phyloP scores from a whole-genome alignment of 257 asterid species.

The Anisodus acutangulus region DNA sequence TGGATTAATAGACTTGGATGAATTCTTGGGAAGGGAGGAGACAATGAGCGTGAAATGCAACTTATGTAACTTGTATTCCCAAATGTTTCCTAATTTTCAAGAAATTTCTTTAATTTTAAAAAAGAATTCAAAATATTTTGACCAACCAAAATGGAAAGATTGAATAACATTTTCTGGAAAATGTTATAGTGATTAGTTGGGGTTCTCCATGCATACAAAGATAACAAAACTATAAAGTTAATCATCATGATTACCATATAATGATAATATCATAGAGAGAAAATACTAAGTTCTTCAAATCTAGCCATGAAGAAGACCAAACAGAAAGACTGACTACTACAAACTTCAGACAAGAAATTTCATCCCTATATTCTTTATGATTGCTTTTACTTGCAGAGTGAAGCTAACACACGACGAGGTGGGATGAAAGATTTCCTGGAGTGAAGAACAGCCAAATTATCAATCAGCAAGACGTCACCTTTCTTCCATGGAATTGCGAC shows the following conservation, averaged over 20 bases:
- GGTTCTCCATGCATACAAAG: slow-evolving; percentile 14
- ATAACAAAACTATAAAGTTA: background rate
- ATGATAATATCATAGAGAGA: background rate
- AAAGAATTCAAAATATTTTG: background rate
- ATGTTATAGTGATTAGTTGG: background rate
- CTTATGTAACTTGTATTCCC: background rate
- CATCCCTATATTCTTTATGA: background rate
- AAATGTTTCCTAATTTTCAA: background rate
- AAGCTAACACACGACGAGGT: slow-evolving; percentile 83
- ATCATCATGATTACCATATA: background rate
- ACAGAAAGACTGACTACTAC: background rate
- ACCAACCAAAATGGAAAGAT: background rate
- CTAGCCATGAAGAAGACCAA: background rate
- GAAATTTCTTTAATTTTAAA: background rate
- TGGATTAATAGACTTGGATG: background rate
- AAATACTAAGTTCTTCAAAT: background rate
- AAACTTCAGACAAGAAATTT: background rate
- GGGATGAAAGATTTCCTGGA: slow-evolving; percentile 68
- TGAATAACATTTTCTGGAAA: background rate
- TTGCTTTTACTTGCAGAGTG: slow-evolving; percentile 68
- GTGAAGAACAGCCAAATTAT: slow-evolving; percentile 89
- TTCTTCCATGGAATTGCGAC: slow-evolving; percentile 79
- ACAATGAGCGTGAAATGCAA: background rate
- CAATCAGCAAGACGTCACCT: slow-evolving; percentile 71
- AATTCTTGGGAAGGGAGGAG: background rate